phyloP scores from a whole-genome alignment of 2,329 filamentous ascomycete species.

The Cryphonectria parasitica region DNA sequence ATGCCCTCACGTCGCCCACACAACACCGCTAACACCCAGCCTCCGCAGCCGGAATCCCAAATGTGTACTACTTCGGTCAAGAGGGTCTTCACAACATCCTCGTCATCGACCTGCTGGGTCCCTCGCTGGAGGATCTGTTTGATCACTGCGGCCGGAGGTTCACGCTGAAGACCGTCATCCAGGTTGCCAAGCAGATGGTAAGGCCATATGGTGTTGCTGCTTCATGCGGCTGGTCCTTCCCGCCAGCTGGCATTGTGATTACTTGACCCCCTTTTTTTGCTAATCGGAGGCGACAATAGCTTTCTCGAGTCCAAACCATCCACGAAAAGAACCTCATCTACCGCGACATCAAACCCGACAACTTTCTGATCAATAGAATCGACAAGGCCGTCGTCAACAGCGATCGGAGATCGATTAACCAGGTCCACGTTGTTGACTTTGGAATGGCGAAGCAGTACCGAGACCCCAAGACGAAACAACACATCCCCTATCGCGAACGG shows the following conservation, averaged over 20 bases:
- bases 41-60: constrained; percentile 85
- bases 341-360: constrained; percentile 98
- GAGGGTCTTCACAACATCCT: constrained; percentile 98
- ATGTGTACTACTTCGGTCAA: constrained; percentile 99
- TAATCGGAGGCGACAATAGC: constrained; percentile 49
- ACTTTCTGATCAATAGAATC: constrained; percentile 94
- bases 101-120: constrained; percentile 93
- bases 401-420: constrained; percentile 63
- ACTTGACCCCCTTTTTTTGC: constrained; percentile 25
- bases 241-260: constrained; percentile 1
- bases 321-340: constrained; percentile 99
- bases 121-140: constrained; percentile 94
- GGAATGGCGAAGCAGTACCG: constrained; percentile 99
- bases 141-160: constrained; percentile 96
- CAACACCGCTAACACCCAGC: neutral
- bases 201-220: constrained; percentile 34
- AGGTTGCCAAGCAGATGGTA: constrained; percentile 99
- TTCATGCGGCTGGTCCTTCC: neutral
- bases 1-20: neutral
- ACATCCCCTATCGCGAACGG: constrained; percentile 95
- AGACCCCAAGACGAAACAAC: constrained; percentile 98
- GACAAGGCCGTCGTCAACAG: constrained; percentile 68
- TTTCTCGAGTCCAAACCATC: constrained; percentile 89
- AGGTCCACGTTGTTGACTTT: constrained; percentile 98
- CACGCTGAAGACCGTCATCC: constrained; percentile 95